These are phyloP conservation scores for Avena insularis DNA, from an alignment of 176 grass and related monocot genomes.

Conservation along the genomic window DNA sequence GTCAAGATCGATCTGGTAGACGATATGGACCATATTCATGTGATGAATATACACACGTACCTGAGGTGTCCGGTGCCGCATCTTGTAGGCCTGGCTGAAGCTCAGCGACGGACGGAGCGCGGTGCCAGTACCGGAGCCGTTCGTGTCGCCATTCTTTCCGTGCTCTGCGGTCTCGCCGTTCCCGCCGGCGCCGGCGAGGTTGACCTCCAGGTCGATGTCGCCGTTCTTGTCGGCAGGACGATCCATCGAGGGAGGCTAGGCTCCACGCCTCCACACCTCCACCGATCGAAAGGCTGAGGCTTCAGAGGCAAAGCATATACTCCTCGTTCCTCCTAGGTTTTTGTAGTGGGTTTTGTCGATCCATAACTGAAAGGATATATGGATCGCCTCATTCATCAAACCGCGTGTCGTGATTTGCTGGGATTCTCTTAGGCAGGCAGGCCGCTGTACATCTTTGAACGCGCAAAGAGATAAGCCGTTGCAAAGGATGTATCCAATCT, in stretches of 20 bases:
- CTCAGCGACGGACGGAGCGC: constrained; percentile 26
- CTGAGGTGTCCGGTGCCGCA: constrained; percentile 40
- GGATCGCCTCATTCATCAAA: too few relatives aligned
- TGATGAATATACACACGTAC: neutral
- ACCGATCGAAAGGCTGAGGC: too few relatives aligned
- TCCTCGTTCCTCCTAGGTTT: too few relatives aligned
- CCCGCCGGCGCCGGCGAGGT: neutral
- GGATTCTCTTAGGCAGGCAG: too few relatives aligned
- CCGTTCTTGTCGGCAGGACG: neutral
- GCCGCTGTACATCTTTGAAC: too few relatives aligned
- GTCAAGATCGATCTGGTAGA: neutral
- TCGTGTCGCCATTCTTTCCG: neutral
- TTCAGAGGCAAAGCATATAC: too few relatives aligned
- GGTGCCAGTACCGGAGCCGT: neutral
- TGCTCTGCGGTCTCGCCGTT: neutral
- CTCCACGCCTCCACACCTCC: neutral
- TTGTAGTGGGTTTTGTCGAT: too few relatives aligned
- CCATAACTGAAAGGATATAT: too few relatives aligned
- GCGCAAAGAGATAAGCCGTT: too few relatives aligned
- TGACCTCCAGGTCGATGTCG: constrained; percentile 31
- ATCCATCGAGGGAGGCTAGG: constrained; percentile 14
- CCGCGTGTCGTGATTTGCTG: too few relatives aligned
- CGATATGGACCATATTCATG: too few relatives aligned
- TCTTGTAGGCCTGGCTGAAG: constrained; percentile 57
- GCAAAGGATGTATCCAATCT: too few relatives aligned